Evolutionary conservation across 2,329 filamentous ascomycete genomes (phyloP), one percentile per base, ranked within the genome.

Genomic region (Calonectria honghensis): DNA sequence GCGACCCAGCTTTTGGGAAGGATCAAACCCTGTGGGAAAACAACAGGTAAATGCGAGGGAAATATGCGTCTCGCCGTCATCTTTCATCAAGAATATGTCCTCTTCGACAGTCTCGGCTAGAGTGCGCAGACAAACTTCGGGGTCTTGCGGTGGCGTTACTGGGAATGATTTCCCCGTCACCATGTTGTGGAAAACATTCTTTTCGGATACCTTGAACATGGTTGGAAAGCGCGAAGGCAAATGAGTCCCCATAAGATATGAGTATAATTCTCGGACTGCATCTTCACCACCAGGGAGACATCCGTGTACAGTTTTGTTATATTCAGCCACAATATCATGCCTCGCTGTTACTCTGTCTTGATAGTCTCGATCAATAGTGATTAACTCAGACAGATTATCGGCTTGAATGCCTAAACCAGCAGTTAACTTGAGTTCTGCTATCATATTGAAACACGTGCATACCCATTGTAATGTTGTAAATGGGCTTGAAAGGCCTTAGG

Each of bases 71-170:
- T 51, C 48, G 13, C 48, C 48, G 27, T 51, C n/a, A 51, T 51
- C 48, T 27, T 51, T 27, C n/a, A 66, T 18, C 6, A 66, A 48
- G 41, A 66, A 66, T n/a, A 66, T 31, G 13, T 66, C 63, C 18
- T 66, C 63, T 27, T 66, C 63, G 10, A 66, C 45, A 29, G 41
- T 66, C 35, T 66, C 63, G 10, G 41, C 63, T 1, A 66, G 29
- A 24, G 32, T 24, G 6, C 45, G 41, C 2, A 66, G 45, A n/a
- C 41, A 48, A 13, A 3, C 45, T 48, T 35, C n/a, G 18, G 18
- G 13, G 35, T 66, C 41, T 24, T 31, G 32, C 51, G 63, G 63
- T 6, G 63, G 63, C 3, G 29, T 14, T 35, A 16, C 27, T 31
- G 63, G 63, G 32, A 66, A 51, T 13, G 41, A 37, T 13, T 37